Conservation (phyloP, 768 basidiomycete genomes). For the Podaxis sp. region DNA sequence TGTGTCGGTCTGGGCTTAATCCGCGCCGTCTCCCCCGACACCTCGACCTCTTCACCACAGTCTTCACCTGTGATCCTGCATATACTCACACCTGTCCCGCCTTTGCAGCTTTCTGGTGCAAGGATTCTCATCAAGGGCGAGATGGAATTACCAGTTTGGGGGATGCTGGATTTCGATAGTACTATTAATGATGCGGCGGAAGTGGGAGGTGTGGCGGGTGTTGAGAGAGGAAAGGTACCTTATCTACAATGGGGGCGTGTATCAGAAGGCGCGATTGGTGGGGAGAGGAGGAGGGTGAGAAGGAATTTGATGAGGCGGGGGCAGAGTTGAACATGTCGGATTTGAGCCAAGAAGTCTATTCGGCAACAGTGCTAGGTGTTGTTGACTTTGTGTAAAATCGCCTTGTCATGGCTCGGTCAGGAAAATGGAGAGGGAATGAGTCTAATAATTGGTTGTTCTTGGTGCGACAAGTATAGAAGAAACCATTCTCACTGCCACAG, state of each 20-base stretch:
- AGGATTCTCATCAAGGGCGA: conserved; percentile 80
- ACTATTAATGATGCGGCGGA: conserved; percentile 15
- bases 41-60: conserved; percentile 2
- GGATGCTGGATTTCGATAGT: conserved; percentile 73
- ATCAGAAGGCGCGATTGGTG: conserved; percentile 60
- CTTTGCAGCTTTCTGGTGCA: conserved; percentile 38
- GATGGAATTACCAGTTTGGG: conserved; percentile 85
- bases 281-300: conserved; percentile 69
- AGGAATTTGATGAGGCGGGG: conserved; percentile 86
- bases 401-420: no score
- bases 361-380: no score
- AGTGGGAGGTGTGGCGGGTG: conserved; percentile 38
- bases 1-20: conserved; percentile 81
- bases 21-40: conserved; percentile 41
- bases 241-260: conserved; percentile 78
- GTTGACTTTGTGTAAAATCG: no score
- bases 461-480: no score
- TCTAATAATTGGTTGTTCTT: no score
- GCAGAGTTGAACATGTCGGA: conserved; percentile 49
- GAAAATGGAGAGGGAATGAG: no score
- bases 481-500: no score
- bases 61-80: conserved; percentile 46
- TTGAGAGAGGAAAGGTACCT: conserved; percentile 61
- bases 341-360: background rate
- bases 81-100: conserved; percentile 76